Evolutionary conservation across 306 rosid species (phyloP), one percentile per base, ranked within the genome.

Genomic region (Begonia peltatifolia): DNA sequence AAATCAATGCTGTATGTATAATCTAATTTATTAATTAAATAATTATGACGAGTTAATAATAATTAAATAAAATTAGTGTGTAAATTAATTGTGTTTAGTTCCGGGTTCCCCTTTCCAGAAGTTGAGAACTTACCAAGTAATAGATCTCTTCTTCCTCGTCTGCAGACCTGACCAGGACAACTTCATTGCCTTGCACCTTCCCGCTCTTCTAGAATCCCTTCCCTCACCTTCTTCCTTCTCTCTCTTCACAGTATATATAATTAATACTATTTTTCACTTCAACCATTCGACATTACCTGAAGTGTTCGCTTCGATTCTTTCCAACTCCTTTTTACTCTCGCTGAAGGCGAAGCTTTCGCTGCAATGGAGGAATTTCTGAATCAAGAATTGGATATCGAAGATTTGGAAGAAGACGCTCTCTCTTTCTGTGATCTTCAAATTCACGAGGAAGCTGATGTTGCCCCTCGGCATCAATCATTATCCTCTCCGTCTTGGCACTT

Each of bases 351-450:
- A 8, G 11, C 23, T 14, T 11, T 16, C 15, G 12, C 16, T 20
- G 14, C 36, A 41, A 58, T 63, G 69, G 60, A 38, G 44, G 52
- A 55, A 64, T 58, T 61, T 12, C 25, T 18, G 8, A 15, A 56
- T 20, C 36, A 23, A 47, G 23, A 23, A n/a, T 11, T 6, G 10
- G 8, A 44, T 14, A 10, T 15, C 18, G 49, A 47, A 1, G 54
- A 57, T 11, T 11, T 17, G 14, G 74, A 68, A 25, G 70, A 69
- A 25, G 76, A 75, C 46, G 62, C 68, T 10, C 68, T 76, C 41
- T 76, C 82, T 9, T 36, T 76, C 2, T 63, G 78, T 18, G 64
- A 65, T 53, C 69, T 76, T 23, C 54, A 57, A 9, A 57, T 72
- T 1, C n/a, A 50, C 23, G 36, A 63, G 47, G 3, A 16, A 30